Percentiles rank a stretch among this genome's conserved stretches.
These are phyloP conservation scores for Cercospora nicotianae DNA, from an alignment of 2,329 filamentous ascomycete species.

Conservation along the genomic window DNA sequence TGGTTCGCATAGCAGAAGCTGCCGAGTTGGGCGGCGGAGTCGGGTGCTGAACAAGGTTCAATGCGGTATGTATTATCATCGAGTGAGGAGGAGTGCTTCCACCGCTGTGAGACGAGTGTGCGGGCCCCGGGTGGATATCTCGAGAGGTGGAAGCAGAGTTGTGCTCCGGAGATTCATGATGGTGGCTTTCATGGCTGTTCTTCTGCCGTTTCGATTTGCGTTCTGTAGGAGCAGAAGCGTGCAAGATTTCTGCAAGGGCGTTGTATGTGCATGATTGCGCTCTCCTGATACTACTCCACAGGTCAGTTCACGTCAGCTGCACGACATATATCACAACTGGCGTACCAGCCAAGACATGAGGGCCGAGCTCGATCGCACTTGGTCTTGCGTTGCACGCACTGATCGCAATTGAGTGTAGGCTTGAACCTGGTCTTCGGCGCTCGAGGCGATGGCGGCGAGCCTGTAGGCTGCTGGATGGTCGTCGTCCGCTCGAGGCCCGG, in stretches of 20 bases:
- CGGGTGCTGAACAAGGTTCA: neutral
- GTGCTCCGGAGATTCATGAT: neutral
- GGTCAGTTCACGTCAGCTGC: neutral
- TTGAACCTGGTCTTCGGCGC: neutral
- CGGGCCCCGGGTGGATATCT: neutral
- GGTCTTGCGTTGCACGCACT: neutral
- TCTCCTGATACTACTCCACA: neutral
- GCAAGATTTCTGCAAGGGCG: neutral
- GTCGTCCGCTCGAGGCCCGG: neutral
- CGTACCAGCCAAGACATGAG: neutral
- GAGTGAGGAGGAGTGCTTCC: neutral
- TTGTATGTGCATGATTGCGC: neutral
- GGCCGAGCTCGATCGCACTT: neutral
- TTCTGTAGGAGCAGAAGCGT: neutral
- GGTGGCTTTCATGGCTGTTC: neutral
- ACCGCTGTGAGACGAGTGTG: neutral
- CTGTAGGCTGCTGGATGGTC: neutral
- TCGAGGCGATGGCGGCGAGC: neutral
- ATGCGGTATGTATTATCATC: neutral
- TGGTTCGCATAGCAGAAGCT: neutral
- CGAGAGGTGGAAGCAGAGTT: neutral
- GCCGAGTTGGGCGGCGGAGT: neutral
- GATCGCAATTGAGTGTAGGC: neutral
- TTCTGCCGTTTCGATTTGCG: neutral
- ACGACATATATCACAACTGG: neutral